These are phyloP conservation scores for Moniliella sp. DNA, from an alignment of 1,284 basidiomycete genomes.

Conservation along the genomic window DNA sequence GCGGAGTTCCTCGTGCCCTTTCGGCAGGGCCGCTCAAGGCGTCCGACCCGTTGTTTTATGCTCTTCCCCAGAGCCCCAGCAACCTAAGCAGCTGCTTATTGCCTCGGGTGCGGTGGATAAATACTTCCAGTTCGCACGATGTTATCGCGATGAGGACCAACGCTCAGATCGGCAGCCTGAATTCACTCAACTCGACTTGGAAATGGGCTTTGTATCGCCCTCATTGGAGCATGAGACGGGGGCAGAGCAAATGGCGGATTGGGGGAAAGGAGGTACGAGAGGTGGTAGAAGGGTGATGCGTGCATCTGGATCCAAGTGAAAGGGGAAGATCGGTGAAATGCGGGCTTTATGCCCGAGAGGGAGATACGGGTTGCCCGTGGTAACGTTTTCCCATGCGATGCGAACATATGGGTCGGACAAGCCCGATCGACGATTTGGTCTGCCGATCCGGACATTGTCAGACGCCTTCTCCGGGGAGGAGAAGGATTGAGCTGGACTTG, in stretches of 20 bases:
- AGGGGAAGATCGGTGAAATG: not conserved
- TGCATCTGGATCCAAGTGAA: conserved; percentile 46
- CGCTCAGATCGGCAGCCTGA: conserved; percentile 83
- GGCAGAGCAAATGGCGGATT: conserved; percentile 75
- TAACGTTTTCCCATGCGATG: conserved; percentile 20
- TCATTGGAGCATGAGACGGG: too few relatives aligned
- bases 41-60: conserved; percentile 51
- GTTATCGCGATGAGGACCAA: conserved; percentile 84
- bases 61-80: conserved; percentile 77
- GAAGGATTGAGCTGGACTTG: not conserved
- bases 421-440: conserved; percentile 65
- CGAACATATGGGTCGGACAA: conserved; percentile 66
- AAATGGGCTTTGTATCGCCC: conserved; percentile 87
- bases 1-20: conserved; percentile 76
- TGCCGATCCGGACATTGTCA: conserved; percentile 47
- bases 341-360: not conserved
- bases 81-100: conserved; percentile 79
- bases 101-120: conserved; percentile 68
- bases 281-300: conserved; percentile 15
- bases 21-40: conserved; percentile 9
- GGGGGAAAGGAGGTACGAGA: conserved; percentile 21
- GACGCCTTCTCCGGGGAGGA: too few relatives aligned
- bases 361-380: conserved; percentile 8
- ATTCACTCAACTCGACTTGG: conserved; percentile 85
- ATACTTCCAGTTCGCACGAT: conserved; percentile 78